Conservation (phyloP, 1,284 basidiomycete species). For the Rhodotorula sp. region DNA sequence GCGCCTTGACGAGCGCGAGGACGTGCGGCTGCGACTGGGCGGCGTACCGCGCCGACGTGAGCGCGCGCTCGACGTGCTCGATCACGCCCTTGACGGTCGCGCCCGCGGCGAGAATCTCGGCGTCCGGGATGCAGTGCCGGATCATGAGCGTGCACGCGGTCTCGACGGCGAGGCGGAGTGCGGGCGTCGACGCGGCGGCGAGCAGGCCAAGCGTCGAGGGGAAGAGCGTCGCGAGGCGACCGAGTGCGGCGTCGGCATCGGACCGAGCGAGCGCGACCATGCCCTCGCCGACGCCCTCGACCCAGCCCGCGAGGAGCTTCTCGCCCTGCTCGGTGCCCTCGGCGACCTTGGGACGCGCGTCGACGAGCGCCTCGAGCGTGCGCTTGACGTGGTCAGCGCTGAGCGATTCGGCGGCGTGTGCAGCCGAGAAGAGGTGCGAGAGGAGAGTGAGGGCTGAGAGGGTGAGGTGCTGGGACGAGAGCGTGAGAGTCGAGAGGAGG, state of each 20-base stretch:
- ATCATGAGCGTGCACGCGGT: slow-evolving; percentile 63
- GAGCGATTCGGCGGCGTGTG: slow-evolving; percentile 28
- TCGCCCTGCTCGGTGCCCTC: slow-evolving; percentile 50
- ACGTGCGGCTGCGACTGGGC: slow-evolving; percentile 65
- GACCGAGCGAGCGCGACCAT: slow-evolving; percentile 61
- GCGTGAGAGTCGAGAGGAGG: slow-evolving; percentile 60
- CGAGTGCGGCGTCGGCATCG: slow-evolving; percentile 23
- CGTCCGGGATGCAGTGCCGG: slow-evolving; percentile 67
- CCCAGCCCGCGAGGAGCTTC: slow-evolving; percentile 66
- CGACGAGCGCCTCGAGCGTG: slow-evolving; percentile 66
- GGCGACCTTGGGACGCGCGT: slow-evolving; percentile 69
- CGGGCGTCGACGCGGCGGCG: slow-evolving; percentile 27
- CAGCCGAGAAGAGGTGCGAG: slow-evolving; percentile 42
- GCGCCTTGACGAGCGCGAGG: slow-evolving; percentile 46
- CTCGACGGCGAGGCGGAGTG: slow-evolving; percentile 65
- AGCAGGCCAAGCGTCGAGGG: slow-evolving; percentile 29
- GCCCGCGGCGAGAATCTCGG: slow-evolving; percentile 55
- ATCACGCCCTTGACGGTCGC: slow-evolving; percentile 55
- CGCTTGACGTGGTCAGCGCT: slow-evolving; percentile 40
- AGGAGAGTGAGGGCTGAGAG: slow-evolving; percentile 42
- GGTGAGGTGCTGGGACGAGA: slow-evolving; percentile 41
- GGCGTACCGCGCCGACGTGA: slow-evolving; percentile 71
- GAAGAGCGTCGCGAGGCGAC: slow-evolving; percentile 24
- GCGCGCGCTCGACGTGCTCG: slow-evolving; percentile 62
- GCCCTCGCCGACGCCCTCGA: slow-evolving; percentile 67